Conservation (phyloP, 23 red algal species). For the Gracilaria caudata region DNA sequence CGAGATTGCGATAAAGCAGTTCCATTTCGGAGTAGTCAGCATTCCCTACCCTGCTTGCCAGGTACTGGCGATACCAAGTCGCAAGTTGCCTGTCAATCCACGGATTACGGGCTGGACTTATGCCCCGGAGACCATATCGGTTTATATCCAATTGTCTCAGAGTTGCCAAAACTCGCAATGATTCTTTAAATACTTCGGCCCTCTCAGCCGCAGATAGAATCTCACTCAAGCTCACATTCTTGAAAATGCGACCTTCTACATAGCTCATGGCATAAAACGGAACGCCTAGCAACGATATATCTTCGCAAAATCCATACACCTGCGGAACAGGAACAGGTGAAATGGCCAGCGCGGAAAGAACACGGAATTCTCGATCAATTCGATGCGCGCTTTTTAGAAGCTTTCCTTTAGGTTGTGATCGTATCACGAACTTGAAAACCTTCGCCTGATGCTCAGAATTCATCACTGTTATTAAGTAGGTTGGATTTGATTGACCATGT, state of each 20-base stretch:
- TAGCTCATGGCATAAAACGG: constrained; percentile 91
- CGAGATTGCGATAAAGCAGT: constrained; percentile 32
- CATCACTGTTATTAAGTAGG: constrained; percentile 56
- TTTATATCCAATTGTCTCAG: constrained; percentile 67
- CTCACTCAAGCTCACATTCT: constrained; percentile 61
- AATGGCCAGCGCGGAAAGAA: constrained; percentile 46
- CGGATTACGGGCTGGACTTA: constrained; percentile 28
- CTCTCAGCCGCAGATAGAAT: constrained; percentile 39
- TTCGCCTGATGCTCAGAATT: background rate
- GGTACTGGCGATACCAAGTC: constrained; percentile 74
- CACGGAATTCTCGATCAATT: constrained; percentile 82
- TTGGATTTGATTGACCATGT: constrained; percentile 90
- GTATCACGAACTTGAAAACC: constrained; percentile 65
- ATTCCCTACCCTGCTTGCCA: constrained; percentile 15
- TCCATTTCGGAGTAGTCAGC: constrained; percentile 66
- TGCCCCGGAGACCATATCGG: constrained; percentile 13
- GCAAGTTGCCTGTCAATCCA: constrained; percentile 77
- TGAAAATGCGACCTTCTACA: constrained; percentile 80
- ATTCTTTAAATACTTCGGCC: constrained; percentile 49
- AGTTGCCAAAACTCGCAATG: constrained; percentile 44
- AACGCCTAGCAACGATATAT: constrained; percentile 56
- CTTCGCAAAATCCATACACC: constrained; percentile 76
- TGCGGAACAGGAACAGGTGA: constrained; percentile 84
- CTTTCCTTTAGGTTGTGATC: constrained; percentile 63
- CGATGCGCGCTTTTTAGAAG: constrained; percentile 85